Evolutionary conservation across 2,329 filamentous ascomycete species (phyloP), one percentile per base, ranked within the genome.

Genomic region (Pseudogymnoascus sp.): DNA sequence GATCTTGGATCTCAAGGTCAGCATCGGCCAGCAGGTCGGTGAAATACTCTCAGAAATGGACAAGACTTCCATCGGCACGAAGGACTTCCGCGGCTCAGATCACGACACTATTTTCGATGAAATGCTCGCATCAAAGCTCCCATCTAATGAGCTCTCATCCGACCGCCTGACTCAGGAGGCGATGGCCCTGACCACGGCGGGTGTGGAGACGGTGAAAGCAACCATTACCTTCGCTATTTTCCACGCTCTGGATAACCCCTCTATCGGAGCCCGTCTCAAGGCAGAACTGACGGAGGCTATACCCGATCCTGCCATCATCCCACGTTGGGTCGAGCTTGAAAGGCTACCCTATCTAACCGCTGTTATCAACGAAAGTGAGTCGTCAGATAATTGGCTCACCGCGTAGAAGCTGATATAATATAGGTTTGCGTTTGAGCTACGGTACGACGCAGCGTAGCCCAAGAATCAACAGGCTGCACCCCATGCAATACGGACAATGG

Each of bases 261-360:
- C n/a, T 16, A 18, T 18, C n/a, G n/a, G n/a, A 18, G n/a, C n/a
- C 38, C n/a, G 38, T 10, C 38, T 40, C n/a, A 40, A 40, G 38
- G n/a, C 38, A 16, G 38, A 40, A 18, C n/a, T 40, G n/a, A 40
- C n/a, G n/a, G 38, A 16, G n/a, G 38, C 38, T 16, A 40, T 40
- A 16, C n/a, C 38, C n/a, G n/a, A 16, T 14, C 38, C n/a, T 10
- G n/a, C n/a, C n/a, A 40, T 16, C 6, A 18, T 18, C n/a, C n/a
- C n/a, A 16, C 38, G 12, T 18, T 16, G n/a, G n/a, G 38, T 18
- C 38, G 64, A 72, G 21, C 68, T 78, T 5, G 73, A 81, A 66
- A 68, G 74, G 50, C 68, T 79, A 7, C 75, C 78, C 0, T 80
- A 78, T 64, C 65, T 75, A 7, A 66, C 59, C n/a, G 63, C 64